A percentile compares a stretch with the other conserved stretches of the same genome.
Conservation (phyloP, 129 eudicot genomes). For the Helichrysum umbraculigerum region DNA sequence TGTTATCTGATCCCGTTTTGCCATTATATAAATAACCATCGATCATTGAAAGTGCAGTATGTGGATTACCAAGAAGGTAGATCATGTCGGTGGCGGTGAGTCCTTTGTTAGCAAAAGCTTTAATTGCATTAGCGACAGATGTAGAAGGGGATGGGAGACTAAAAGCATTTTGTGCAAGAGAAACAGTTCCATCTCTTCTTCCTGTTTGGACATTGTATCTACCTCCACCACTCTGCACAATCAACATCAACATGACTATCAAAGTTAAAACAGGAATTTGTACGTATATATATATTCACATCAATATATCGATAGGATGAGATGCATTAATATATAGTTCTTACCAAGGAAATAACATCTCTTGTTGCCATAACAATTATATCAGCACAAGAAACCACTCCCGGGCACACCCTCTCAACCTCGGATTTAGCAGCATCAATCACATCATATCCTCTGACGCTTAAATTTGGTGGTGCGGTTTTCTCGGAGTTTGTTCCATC, state of each 20-base stretch:
- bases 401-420: slow-evolving; percentile 48
- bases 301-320: too few species aligned
- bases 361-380: slow-evolving; percentile 58
- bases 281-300: background rate
- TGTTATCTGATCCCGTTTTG: too few species aligned
- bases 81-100: slow-evolving; percentile 49
- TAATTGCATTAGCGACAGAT: slow-evolving; percentile 43
- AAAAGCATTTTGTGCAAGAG: slow-evolving; percentile 35
- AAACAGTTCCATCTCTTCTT: slow-evolving; percentile 51
- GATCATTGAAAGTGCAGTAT: background rate
- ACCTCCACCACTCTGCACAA: slow-evolving; percentile 52
- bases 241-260: too few species aligned
- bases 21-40: too few species aligned
- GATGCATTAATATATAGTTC: background rate
- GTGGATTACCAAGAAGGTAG: slow-evolving; percentile 38
- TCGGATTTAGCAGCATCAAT: slow-evolving; percentile 48
- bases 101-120: slow-evolving; percentile 38
- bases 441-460: slow-evolving; percentile 53
- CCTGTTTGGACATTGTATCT: slow-evolving; percentile 50
- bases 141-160: slow-evolving; percentile 52
- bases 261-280: background rate
- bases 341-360: slow-evolving; percentile 51
- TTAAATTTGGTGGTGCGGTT: slow-evolving; percentile 39
- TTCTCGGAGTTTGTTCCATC: slow-evolving; percentile 53
- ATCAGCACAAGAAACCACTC: slow-evolving; percentile 66